A percentile compares a stretch with the other conserved stretches of the same genome.
These are phyloP conservation scores for Coprinellus micaceus DNA, from an alignment of 768 basidiomycete genomes.

Conservation along the genomic window DNA sequence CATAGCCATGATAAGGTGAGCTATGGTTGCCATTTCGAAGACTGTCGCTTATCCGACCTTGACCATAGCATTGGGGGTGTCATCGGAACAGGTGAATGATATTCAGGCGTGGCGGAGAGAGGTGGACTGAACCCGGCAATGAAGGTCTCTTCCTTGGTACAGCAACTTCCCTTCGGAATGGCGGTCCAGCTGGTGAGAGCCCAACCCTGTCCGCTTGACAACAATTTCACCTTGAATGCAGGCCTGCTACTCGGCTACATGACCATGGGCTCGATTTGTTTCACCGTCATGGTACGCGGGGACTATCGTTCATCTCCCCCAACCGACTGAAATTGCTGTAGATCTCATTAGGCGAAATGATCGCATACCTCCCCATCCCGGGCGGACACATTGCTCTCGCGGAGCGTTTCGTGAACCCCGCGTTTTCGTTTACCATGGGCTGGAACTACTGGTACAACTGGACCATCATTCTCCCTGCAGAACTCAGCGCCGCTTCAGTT, in stretches of 20 bases:
- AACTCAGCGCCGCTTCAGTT: slow-evolving; percentile 71
- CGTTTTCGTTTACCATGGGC: slow-evolving; percentile 58
- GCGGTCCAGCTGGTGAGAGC: slow-evolving; percentile 66
- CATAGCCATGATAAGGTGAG: slow-evolving; percentile 75
- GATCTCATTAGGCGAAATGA: slow-evolving; percentile 72
- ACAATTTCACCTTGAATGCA: slow-evolving; percentile 13
- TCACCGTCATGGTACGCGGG: slow-evolving; percentile 60
- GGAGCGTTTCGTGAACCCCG: slow-evolving; percentile 77
- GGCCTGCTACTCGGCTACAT: slow-evolving; percentile 71
- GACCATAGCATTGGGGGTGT: slow-evolving; percentile 56
- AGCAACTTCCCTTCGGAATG: slow-evolving; percentile 40
- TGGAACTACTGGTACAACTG: slow-evolving; percentile 61
- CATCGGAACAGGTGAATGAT: slow-evolving; percentile 51
- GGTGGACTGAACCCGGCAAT: neutral
- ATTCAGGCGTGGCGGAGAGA: neutral
- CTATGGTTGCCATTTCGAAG: neutral
- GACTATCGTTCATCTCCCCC: neutral
- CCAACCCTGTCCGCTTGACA: neutral
- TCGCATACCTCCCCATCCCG: slow-evolving; percentile 73
- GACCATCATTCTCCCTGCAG: slow-evolving; percentile 66
- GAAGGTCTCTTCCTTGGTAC: slow-evolving; percentile 70
- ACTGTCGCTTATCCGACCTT: neutral
- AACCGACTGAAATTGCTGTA: slow-evolving; percentile 19
- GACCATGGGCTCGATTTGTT: slow-evolving; percentile 63
- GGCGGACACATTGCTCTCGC: slow-evolving; percentile 80